A percentile compares a stretch with the other conserved stretches of the same genome.
Conservation (phyloP, 768 basidiomycete genomes). For the Hortiboletus flavorubellus region DNA sequence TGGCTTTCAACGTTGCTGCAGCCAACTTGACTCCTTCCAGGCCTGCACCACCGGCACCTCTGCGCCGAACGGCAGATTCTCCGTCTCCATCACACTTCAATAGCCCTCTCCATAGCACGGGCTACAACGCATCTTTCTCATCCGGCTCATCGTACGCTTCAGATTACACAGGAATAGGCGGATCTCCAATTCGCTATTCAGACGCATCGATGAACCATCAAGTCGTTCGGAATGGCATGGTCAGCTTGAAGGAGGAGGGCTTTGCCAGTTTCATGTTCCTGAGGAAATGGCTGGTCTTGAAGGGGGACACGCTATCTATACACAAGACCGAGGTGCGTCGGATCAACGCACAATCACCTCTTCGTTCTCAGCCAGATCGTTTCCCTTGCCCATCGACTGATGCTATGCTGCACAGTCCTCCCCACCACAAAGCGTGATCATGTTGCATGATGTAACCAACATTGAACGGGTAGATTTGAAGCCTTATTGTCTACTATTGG, state of each 20-base stretch:
- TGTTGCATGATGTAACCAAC: slow-evolving; percentile 74
- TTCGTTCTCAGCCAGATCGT: neutral
- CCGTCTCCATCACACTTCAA: slow-evolving; percentile 29
- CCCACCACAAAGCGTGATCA: slow-evolving; percentile 57
- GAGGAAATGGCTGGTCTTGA: slow-evolving; percentile 85
- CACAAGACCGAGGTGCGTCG: slow-evolving; percentile 87
- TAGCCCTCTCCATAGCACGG: slow-evolving; percentile 47
- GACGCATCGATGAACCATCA: slow-evolving; percentile 36
- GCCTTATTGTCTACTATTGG: slow-evolving; percentile 88
- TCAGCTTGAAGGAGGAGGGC: slow-evolving; percentile 91
- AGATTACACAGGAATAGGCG: slow-evolving; percentile 80
- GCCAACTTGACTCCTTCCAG: slow-evolving; percentile 72
- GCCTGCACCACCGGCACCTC: slow-evolving; percentile 71
- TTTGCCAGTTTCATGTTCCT: slow-evolving; percentile 91
- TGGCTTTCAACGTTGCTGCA: slow-evolving; percentile 50
- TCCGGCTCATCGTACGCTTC: slow-evolving; percentile 58
- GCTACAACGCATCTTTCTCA: slow-evolving; percentile 59
- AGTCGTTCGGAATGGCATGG: slow-evolving; percentile 66
- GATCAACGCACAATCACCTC: neutral
- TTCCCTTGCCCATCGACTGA: slow-evolving; percentile 1
- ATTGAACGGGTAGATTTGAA: slow-evolving; percentile 93
- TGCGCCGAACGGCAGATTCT: slow-evolving; percentile 43
- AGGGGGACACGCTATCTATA: slow-evolving; percentile 72
- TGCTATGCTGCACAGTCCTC: slow-evolving; percentile 38
- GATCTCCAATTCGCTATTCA: slow-evolving; percentile 60